Evolutionary conservation across 345 rosid species (phyloP).

Genomic region (Draba incana): DNA sequence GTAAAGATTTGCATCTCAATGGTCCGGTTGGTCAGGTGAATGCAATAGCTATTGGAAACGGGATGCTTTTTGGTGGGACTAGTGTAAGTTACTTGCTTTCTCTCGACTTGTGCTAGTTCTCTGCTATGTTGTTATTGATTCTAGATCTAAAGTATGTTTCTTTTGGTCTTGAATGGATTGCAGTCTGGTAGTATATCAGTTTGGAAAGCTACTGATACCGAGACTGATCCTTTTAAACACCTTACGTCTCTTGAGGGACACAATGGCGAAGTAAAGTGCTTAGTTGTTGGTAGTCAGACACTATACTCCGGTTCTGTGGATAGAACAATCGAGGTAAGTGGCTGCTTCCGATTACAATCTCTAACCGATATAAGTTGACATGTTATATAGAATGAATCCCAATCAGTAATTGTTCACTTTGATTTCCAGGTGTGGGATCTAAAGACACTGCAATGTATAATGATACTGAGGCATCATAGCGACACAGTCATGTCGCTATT

Average conservation of each 20-base stretch:
- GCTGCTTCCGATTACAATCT: constrained; percentile 37
- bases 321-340: constrained; percentile 47
- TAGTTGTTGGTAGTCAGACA: constrained; percentile 38
- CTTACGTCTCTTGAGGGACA: constrained; percentile 47
- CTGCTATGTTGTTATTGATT: not conserved
- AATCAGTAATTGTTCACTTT: not conserved
- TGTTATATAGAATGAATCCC: not conserved
- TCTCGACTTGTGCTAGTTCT: not conserved
- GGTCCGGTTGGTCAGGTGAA: constrained; percentile 54
- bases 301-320: constrained; percentile 62
- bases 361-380: not conserved
- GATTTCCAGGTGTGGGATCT: constrained; percentile 55
- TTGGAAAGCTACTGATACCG: constrained; percentile 50
- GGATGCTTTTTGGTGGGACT: constrained; percentile 63
- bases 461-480: constrained; percentile 47
- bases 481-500: constrained; percentile 55
- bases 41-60: constrained; percentile 44
- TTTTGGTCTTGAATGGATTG: not conserved
- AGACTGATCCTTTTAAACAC: constrained; percentile 45
- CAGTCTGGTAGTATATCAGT: constrained; percentile 59
- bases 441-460: constrained; percentile 38
- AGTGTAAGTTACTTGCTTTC: constrained; percentile 45
- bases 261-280: constrained; percentile 42
- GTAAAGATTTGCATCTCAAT: constrained; percentile 41
- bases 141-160: not conserved